These are phyloP conservation scores for slime mould (Dictyostelium discoideum) DNA, from an alignment of 78 protist genomes.

Conservation along the genomic window DNA sequence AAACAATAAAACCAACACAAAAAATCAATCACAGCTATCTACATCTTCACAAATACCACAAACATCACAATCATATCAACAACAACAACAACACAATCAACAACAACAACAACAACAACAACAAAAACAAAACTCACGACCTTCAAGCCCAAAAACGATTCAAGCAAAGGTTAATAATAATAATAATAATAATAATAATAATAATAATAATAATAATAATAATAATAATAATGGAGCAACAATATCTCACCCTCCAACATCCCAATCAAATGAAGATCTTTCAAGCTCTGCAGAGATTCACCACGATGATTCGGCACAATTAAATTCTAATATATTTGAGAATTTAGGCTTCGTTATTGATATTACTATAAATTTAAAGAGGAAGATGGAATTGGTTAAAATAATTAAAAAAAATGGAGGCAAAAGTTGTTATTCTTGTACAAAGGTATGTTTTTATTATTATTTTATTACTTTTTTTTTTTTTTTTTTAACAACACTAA, in stretches of 20 bases:
- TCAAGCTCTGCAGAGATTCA: background rate
- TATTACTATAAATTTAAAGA: constrained; percentile 45
- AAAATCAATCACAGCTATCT: background rate
- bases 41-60: constrained; percentile 3
- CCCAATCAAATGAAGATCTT: constrained; percentile 15
- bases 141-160: background rate
- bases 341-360: constrained; percentile 65
- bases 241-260: background rate
- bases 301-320: background rate
- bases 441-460: constrained; percentile 16
- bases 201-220: background rate
- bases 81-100: background rate
- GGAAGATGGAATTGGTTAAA: constrained; percentile 71
- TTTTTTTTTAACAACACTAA: background rate
- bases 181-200: background rate
- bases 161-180: background rate
- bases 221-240: background rate
- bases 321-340: constrained; percentile 51
- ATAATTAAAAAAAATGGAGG: constrained; percentile 76
- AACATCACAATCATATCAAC: background rate
- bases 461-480: background rate
- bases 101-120: background rate
- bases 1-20: background rate
- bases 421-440: constrained; percentile 67
- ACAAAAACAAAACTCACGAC: background rate